These are phyloP conservation scores for Schwanniomyces vanrijiae DNA, from an alignment of 805 yeast genomes.

Conservation along the genomic window DNA sequence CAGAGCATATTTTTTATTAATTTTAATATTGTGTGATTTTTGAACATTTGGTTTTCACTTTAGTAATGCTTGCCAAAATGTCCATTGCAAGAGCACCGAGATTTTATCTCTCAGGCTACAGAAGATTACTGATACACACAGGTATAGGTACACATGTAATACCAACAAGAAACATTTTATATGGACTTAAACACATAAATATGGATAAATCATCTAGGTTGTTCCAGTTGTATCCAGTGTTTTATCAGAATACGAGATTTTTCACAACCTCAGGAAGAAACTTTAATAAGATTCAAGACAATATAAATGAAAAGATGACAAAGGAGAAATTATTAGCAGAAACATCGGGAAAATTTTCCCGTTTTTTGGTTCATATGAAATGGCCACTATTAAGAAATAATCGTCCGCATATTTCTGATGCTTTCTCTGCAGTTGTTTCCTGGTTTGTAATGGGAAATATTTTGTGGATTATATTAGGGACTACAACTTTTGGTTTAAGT, in stretches of 20 bases:
- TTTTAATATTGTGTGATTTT: not conserved
- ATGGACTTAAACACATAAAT: not conserved
- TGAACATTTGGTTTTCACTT: not conserved
- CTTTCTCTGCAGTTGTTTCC: conserved; percentile 53
- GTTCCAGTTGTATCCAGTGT: not conserved
- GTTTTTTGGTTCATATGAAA: conserved; percentile 39
- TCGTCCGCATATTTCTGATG: conserved; percentile 50
- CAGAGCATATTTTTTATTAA: not conserved
- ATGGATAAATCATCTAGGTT: not conserved
- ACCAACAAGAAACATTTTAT: not conserved
- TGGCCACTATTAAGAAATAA: conserved; percentile 51
- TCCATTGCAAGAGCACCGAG: not conserved
- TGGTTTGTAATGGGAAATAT: conserved; percentile 60
- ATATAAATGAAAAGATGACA: conserved; percentile 8
- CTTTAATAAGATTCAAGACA: not conserved
- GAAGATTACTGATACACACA: not conserved
- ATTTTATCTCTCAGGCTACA: not conserved
- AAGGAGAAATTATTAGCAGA: conserved; percentile 27
- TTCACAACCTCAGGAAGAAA: not conserved
- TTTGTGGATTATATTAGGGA: conserved; percentile 55
- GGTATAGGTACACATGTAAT: not conserved
- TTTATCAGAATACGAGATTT: not conserved
- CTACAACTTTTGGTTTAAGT: conserved; percentile 55
- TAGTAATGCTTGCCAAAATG: not conserved
- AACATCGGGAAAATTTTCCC: conserved; percentile 28